Conservation (phyloP, 2,329 filamentous ascomycete species). For the Fusarium nygamai region DNA sequence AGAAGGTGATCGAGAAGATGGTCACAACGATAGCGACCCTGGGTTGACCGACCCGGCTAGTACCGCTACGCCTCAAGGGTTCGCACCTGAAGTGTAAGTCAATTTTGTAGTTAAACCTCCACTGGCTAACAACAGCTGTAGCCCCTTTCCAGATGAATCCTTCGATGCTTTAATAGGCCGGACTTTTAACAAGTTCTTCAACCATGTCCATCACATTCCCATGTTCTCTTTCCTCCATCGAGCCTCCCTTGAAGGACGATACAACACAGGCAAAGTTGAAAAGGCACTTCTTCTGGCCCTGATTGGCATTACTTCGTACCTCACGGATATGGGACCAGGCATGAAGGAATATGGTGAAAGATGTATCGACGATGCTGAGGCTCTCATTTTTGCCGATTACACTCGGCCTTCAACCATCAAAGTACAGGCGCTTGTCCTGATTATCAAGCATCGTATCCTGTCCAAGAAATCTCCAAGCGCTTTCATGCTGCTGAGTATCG, state of each 20-base stretch:
- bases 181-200: slow-evolving; percentile 67
- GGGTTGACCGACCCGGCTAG: slow-evolving; percentile 48
- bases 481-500: slow-evolving; percentile 56
- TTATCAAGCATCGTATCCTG: slow-evolving; percentile 57
- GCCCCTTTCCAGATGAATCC: slow-evolving; percentile 52
- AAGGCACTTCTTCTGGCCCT: slow-evolving; percentile 63
- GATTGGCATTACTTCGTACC: slow-evolving; percentile 64
- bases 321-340: slow-evolving; percentile 64
- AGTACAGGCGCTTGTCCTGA: slow-evolving; percentile 58
- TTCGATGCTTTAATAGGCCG: slow-evolving; percentile 61
- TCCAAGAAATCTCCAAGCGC: slow-evolving; percentile 56
- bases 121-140: slow-evolving; percentile 39
- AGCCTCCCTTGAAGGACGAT: slow-evolving; percentile 68
- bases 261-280: slow-evolving; percentile 66
- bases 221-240: slow-evolving; percentile 68
- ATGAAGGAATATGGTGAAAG: slow-evolving; percentile 62
- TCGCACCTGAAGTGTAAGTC: slow-evolving; percentile 49
- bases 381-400: slow-evolving; percentile 62
- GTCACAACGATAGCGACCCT: slow-evolving; percentile 49
- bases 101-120: background rate
- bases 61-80: slow-evolving; percentile 48
- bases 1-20: slow-evolving; percentile 50
- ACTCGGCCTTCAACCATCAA: slow-evolving; percentile 67
- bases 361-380: slow-evolving; percentile 65
- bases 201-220: slow-evolving; percentile 67